phyloP scores from a whole-genome alignment of 345 rosid species.

The Brassica nigra region DNA sequence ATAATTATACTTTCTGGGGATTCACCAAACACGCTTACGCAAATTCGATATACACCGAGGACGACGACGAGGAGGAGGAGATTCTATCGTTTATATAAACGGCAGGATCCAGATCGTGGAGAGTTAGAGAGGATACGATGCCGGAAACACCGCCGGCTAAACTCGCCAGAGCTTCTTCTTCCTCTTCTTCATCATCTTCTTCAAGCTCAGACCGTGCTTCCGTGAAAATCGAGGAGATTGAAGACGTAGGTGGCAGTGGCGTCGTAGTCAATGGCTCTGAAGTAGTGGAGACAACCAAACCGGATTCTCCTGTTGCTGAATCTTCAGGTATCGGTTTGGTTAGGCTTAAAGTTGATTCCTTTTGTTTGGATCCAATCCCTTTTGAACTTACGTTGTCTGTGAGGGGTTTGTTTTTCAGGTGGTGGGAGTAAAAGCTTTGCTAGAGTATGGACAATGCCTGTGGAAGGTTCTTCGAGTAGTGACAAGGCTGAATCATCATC shows the following conservation, averaged over 20 bases:
- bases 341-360: conserved; percentile 10
- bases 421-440: conserved; percentile 47
- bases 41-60: conserved; percentile 22
- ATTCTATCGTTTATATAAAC: neutral
- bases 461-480: conserved; percentile 44
- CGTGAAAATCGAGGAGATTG: conserved; percentile 48
- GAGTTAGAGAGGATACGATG: conserved; percentile 42
- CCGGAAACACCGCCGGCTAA: conserved; percentile 50
- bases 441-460: conserved; percentile 42
- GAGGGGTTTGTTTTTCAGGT: conserved; percentile 10
- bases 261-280: conserved; percentile 40
- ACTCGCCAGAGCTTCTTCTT: conserved; percentile 32
- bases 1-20: conserved; percentile 29
- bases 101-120: conserved; percentile 53
- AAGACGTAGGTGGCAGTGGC: conserved; percentile 41
- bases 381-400: neutral
- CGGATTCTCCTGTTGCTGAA: conserved; percentile 39
- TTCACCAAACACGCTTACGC: conserved; percentile 39
- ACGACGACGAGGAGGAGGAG: neutral
- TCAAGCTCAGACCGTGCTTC: conserved; percentile 48
- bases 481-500: conserved; percentile 48
- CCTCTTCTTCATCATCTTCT: conserved; percentile 44
- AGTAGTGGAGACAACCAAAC: conserved; percentile 37
- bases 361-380: neutral
- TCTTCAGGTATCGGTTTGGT: conserved; percentile 46